phyloP scores from a whole-genome alignment of 2,329 filamentous ascomycete species.

The Diplocarpon rosae region DNA sequence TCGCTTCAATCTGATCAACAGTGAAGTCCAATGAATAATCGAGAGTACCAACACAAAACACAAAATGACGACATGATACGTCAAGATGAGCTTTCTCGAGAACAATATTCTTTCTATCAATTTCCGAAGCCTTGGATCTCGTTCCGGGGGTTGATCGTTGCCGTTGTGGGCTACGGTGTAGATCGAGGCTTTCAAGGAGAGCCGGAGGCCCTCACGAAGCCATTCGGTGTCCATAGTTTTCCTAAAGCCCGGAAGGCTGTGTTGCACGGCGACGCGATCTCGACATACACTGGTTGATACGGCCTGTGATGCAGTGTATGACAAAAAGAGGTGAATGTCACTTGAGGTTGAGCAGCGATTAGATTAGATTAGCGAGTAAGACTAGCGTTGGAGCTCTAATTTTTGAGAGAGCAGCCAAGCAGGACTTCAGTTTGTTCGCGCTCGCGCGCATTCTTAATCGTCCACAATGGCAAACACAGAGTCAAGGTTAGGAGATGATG shows the following conservation, averaged over 20 bases:
- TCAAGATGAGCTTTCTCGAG: conserved; percentile 18
- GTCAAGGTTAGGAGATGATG: conserved; percentile 16
- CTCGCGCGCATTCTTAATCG: conserved; percentile 1
- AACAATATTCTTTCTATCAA: conserved; percentile 17
- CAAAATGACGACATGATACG: conserved; percentile 21
- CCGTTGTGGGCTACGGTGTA: conserved; percentile 5
- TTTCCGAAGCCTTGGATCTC: conserved; percentile 16
- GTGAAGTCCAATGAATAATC: conserved; percentile 16
- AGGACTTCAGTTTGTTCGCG: too few species aligned
- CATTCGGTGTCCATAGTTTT: conserved; percentile 17
- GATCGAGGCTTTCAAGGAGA: conserved; percentile 13
- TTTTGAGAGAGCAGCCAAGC: too few species aligned
- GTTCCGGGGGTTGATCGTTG: conserved; percentile 6
- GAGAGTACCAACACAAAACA: conserved; percentile 15
- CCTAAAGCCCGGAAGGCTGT: background rate
- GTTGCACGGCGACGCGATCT: background rate
- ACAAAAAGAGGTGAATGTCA: background rate
- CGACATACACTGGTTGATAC: background rate
- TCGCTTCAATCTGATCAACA: conserved; percentile 15
- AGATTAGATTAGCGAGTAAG: background rate
- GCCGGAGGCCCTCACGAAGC: conserved; percentile 17
- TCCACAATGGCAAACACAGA: conserved; percentile 22
- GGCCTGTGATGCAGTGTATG: background rate
- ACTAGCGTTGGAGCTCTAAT: background rate
- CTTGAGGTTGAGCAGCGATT: background rate